Base-by-base conservation (phyloP, 2,329 filamentous ascomycete species). In the Penicillium sp. region DNA sequence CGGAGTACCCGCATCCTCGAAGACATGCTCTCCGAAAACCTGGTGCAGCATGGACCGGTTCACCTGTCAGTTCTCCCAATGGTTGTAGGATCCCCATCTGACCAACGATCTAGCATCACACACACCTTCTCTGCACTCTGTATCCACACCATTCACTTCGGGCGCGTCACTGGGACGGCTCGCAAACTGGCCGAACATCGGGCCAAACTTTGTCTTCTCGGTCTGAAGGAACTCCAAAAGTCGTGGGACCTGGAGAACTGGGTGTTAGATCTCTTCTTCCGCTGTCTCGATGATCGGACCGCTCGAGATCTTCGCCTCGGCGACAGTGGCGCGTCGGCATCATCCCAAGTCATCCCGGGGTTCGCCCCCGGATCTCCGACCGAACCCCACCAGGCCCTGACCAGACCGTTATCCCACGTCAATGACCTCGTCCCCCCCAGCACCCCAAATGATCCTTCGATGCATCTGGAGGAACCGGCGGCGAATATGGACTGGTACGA, bases 241-340 rank as follows among this genome's bases (percentile, higher is more conserved):
- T 77, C 75, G 0, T 81, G 79, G 79, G 77, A 80, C 47, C 64
- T 81, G 8, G 77, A 77, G 14, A 81, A 80, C 51, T 78, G 77
- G 75, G 75, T 81, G 0, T 61, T 81, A 2, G 72, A 81, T 56
- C 64, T 81, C 0, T 81, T 81, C 55, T 78, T 80, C 29, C 77
- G 78, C 6, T 79, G 77, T 43, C 61, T 79, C 2, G 79, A 81
- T 56, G 72, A 75, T 46, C 71, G 75, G 20, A 80, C 75, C 0
- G 77, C 77, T 2, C 70, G 69, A 9, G 69, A 73, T 15, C 64
- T 80, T 20, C 64, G 69, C 23, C 43, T 71, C 15, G 57, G 58
- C 0, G 67, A 51, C n/a, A 44, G 37, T 6, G 37, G 35, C 11
- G 25, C 44, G 45, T 14, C 54, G 23, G 40, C 49, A 15, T 18